A percentile compares a stretch with the other conserved stretches of the same genome.
Evolutionary conservation across 1,139 yeast genomes (phyloP).

Genomic region (Geotrichum histeridarum): DNA sequence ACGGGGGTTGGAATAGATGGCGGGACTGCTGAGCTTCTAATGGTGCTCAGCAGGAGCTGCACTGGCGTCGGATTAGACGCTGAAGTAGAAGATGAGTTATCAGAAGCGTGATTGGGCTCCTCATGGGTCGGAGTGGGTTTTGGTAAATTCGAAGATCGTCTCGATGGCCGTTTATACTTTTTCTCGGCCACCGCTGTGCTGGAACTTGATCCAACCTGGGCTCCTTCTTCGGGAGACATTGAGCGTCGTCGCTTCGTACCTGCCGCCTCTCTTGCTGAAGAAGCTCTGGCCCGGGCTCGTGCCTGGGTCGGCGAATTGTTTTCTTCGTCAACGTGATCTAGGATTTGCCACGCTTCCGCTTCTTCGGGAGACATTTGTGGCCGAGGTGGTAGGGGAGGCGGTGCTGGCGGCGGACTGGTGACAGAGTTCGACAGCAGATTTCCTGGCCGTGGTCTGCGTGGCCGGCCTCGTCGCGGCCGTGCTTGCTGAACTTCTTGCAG

Average conservation of each 20-base stretch:
- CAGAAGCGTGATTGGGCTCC: not conserved
- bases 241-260: conserved; percentile 3
- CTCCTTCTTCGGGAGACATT: conserved; percentile 13
- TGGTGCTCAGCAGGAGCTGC: conserved; percentile 26
- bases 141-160: not conserved
- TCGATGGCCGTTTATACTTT: conserved; percentile 10
- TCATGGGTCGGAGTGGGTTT: not conserved
- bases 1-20: conserved; percentile 19
- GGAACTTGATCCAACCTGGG: conserved; percentile 3
- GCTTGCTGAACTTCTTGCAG: conserved; percentile 9
- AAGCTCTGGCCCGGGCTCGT: not conserved
- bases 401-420: conserved; percentile 14
- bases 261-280: not conserved
- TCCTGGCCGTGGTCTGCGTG: conserved; percentile 1
- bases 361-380: conserved; percentile 30
- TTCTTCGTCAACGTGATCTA: conserved; percentile 26
- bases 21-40: conserved; percentile 22
- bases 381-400: conserved; percentile 22
- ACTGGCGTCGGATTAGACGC: conserved; percentile 22
- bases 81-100: conserved; percentile 2
- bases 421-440: conserved; percentile 10
- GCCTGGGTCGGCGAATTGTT: conserved; percentile 4
- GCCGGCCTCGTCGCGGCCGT: not conserved
- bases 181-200: not conserved
- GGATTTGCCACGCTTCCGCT: conserved; percentile 34